Conservation (phyloP, 2,329 filamentous ascomycete species). For the Clathrospora elynae region DNA sequence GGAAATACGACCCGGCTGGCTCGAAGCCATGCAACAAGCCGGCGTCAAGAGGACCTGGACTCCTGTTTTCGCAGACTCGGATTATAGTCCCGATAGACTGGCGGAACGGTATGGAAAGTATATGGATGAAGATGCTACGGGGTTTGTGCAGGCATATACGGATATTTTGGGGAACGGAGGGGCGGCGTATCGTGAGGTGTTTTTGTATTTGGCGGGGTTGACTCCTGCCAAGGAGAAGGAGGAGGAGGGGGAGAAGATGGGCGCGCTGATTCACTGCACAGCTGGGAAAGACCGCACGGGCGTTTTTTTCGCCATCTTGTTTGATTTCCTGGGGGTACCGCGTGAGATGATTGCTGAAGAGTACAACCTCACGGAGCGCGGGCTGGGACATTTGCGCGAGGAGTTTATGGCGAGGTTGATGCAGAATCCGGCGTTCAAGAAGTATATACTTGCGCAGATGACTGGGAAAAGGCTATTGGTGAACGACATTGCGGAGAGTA, state of each 20-base stretch:
- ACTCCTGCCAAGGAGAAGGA: conserved; percentile 26
- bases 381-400: conserved; percentile 55
- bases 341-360: conserved; percentile 65
- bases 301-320: conserved; percentile 68
- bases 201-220: conserved; percentile 60
- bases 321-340: conserved; percentile 66
- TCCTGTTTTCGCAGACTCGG: conserved; percentile 67
- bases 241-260: conserved; percentile 36
- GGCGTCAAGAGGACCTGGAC: conserved; percentile 61
- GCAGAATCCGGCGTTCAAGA: conserved; percentile 28
- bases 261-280: conserved; percentile 73
- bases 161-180: conserved; percentile 64
- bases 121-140: conserved; percentile 59
- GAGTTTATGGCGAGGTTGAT: conserved; percentile 60
- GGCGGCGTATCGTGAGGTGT: conserved; percentile 62
- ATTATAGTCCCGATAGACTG: conserved; percentile 66
- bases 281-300: conserved; percentile 80
- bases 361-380: conserved; percentile 69
- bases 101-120: conserved; percentile 67
- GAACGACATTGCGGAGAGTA: conserved; percentile 57
- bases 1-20: conserved; percentile 40
- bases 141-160: conserved; percentile 68
- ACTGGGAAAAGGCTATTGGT: conserved; percentile 45
- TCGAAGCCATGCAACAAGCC: conserved; percentile 36
- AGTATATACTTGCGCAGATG: conserved; percentile 27